Evolutionary conservation across 2,329 filamentous ascomycete genomes (phyloP).

Genomic region (Neonectria ditissima): DNA sequence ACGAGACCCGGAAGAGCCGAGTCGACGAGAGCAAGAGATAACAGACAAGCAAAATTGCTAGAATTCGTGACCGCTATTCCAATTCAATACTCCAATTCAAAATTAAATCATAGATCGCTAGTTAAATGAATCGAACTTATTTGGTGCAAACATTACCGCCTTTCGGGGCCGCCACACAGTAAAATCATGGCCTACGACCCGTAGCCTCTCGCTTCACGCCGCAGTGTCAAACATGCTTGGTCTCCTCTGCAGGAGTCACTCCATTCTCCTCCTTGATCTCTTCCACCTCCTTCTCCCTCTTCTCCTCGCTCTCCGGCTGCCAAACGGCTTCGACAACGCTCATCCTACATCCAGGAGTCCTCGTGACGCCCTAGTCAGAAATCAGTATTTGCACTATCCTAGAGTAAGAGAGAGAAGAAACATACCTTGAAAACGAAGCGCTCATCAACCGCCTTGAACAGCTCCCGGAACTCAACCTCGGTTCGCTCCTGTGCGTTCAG

Average conservation of each 20-base stretch:
- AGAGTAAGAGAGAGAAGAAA: not conserved
- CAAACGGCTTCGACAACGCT: constrained; percentile 63
- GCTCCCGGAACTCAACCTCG: constrained; percentile 57
- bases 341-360: constrained; percentile 58
- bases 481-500: constrained; percentile 65
- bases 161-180: not conserved
- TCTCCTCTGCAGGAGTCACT: constrained; percentile 7
- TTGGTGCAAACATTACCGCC: not conserved
- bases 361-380: constrained; percentile 52
- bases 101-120: not conserved
- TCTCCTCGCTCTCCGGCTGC: constrained; percentile 46
- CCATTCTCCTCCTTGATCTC: not conserved
- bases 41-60: not conserved
- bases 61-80: not conserved
- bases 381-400: constrained; percentile 23
- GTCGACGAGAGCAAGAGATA: not conserved
- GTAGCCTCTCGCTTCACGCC: not conserved
- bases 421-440: constrained; percentile 58
- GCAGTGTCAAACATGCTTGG: not conserved
- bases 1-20: not conserved
- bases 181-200: not conserved
- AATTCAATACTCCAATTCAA: not conserved
- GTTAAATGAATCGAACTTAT: not conserved
- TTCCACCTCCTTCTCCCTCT: constrained; percentile 7
- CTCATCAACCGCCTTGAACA: constrained; percentile 58